Evolutionary conservation across 495 filamentous ascomycete species (phyloP), one percentile per base, ranked within the genome.

Genomic region (Astrothelium subdiscretum): DNA sequence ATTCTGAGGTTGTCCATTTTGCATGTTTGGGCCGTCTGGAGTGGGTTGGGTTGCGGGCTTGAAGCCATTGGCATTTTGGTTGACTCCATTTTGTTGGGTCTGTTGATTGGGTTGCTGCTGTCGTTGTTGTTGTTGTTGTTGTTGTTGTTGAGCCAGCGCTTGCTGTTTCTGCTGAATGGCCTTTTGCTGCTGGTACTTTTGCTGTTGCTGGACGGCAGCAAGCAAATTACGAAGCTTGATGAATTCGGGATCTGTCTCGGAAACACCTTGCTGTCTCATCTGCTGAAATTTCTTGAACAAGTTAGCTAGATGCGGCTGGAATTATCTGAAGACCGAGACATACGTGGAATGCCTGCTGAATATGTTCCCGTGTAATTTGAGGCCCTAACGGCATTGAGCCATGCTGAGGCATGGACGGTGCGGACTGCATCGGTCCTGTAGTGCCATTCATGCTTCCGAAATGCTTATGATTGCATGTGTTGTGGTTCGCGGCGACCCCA

Each of bases 201-300:
- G 78, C 65, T 87, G 83, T 64, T 85, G 83, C 66, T 89, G 85
- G 29, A 94, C 75, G 26, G 78, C 78, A 15, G 78, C 66, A 22
- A 96, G 80, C 31, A 91, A 78, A 26, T 84, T 78, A 57, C 87
- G 83, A 15, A 82, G 80, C 74, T 90, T 92, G 59, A 87, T 75
- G 68, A 86, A 88, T 71, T 96, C 91, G 38, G 91, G 90, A 69
- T 95, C 87, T 63, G 79, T 85, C 61, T 82, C 80, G 18, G 84
- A 80, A 20, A 92, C 84, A 38, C 89, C 88, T 63, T 85, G 78
- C 31, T 83, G 77, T 77, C 89, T 88, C 85, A 96, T 85, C 72
- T 88, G 85, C 65, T 87, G 83, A 69, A 82, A 92, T 75, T 87
- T 90, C 90, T 95, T 22, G 27, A 15, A 10, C 62, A 43, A 57